phyloP scores from a whole-genome alignment of 805 yeast species.

The Spencermartinsiella europaea region DNA sequence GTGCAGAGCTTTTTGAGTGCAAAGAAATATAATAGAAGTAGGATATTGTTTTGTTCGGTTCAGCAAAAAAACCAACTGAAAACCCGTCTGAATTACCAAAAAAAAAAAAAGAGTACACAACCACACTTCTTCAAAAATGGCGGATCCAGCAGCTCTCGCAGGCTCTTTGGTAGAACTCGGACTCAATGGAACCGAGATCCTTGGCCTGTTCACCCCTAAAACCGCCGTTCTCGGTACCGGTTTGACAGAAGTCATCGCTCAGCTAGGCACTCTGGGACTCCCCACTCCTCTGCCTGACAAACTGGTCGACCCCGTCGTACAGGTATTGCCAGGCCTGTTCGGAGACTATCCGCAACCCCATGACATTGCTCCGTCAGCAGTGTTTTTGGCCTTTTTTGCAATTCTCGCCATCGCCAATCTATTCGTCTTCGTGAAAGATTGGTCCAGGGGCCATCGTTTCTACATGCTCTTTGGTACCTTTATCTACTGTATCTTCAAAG shows the following conservation, averaged over 20 bases:
- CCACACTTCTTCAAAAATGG: too few relatives aligned
- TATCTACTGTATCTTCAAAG: conserved; percentile 48
- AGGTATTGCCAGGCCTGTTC: conserved; percentile 38
- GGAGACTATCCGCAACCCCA: conserved; percentile 54
- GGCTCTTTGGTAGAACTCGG: background rate
- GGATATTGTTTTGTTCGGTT: too few relatives aligned
- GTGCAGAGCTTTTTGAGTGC: too few relatives aligned
- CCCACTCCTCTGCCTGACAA: conserved; percentile 12
- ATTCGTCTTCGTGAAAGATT: conserved; percentile 44
- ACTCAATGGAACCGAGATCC: background rate
- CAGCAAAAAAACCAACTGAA: too few relatives aligned
- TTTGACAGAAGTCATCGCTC: conserved; percentile 19
- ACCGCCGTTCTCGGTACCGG: conserved; percentile 27
- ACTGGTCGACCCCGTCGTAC: conserved; percentile 16
- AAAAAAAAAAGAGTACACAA: background rate
- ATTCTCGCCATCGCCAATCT: conserved; percentile 45
- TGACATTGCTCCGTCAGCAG: conserved; percentile 57
- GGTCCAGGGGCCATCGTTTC: conserved; percentile 55
- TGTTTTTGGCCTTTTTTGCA: conserved; percentile 51
- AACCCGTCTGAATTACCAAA: too few relatives aligned
- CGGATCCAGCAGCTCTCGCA: background rate
- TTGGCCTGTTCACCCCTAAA: conserved; percentile 15
- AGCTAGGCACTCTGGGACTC: conserved; percentile 9
- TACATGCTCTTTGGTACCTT: conserved; percentile 49
- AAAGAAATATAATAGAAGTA: too few relatives aligned